Conservation (phyloP, 2,329 filamentous ascomycete species). For the Trichophyton equinum region DNA sequence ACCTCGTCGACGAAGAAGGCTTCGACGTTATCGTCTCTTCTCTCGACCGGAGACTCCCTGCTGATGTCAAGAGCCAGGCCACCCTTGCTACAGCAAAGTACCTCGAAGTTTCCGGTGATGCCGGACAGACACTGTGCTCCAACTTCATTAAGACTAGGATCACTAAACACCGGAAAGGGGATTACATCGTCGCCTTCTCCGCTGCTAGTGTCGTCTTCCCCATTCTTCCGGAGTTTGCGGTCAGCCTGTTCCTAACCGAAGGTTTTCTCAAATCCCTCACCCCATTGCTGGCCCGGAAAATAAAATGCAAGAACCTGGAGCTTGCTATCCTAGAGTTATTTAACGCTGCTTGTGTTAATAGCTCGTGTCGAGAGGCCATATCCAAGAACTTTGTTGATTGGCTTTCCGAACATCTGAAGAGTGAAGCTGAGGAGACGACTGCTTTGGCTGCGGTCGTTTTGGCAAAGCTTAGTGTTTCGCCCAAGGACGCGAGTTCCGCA, state of each 20-base stretch:
- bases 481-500: constrained; percentile 18
- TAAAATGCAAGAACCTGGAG: constrained; percentile 76
- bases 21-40: constrained; percentile 79
- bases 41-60: constrained; percentile 68
- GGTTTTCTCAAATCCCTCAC: constrained; percentile 70
- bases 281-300: constrained; percentile 62
- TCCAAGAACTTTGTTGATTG: constrained; percentile 74
- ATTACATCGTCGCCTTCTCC: constrained; percentile 83
- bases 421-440: constrained; percentile 46
- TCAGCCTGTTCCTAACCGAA: constrained; percentile 73
- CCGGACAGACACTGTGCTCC: constrained; percentile 56
- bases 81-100: constrained; percentile 72
- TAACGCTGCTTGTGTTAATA: constrained; percentile 80
- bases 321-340: constrained; percentile 78
- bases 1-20: constrained; percentile 51
- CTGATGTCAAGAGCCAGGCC: constrained; percentile 65
- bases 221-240: constrained; percentile 61
- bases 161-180: constrained; percentile 65
- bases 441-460: constrained; percentile 57
- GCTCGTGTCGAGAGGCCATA: constrained; percentile 68
- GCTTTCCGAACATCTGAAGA: constrained; percentile 71
- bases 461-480: constrained; percentile 45
- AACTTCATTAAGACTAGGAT: constrained; percentile 64
- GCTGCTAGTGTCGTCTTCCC: constrained; percentile 84
- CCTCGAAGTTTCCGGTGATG: constrained; percentile 61